Evolutionary conservation across 1,139 yeast species (phyloP).

Genomic region (Saccharomyces pastorianus): DNA sequence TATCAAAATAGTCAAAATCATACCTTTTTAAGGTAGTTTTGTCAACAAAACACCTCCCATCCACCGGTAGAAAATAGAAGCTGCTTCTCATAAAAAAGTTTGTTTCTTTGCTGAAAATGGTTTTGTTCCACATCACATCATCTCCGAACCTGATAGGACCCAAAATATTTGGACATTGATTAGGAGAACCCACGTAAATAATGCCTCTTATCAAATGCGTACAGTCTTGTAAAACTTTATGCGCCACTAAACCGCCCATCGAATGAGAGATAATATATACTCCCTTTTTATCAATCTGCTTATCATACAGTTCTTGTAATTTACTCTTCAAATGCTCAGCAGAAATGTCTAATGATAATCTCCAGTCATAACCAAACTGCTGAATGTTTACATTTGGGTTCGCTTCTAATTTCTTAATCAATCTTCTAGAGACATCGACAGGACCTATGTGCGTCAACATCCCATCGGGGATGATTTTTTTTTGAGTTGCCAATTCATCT

Average conservation of each 20-base stretch:
- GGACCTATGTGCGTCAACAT: slow-evolving; percentile 81
- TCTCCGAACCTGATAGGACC: slow-evolving; percentile 85
- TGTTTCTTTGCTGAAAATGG: slow-evolving; percentile 67
- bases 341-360: slow-evolving; percentile 56
- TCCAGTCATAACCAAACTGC: slow-evolving; percentile 89
- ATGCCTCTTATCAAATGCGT: slow-evolving; percentile 66
- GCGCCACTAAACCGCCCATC: slow-evolving; percentile 87
- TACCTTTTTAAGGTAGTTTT: slow-evolving; percentile 47
- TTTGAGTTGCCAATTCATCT: slow-evolving; percentile 48
- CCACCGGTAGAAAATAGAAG: slow-evolving; percentile 64
- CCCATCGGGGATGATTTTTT: slow-evolving; percentile 61
- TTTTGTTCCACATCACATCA: slow-evolving; percentile 64
- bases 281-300: slow-evolving; percentile 38
- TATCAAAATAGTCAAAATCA: slow-evolving; percentile 69
- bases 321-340: slow-evolving; percentile 44
- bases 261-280: slow-evolving; percentile 76
- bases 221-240: slow-evolving; percentile 60
- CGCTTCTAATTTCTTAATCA: slow-evolving; percentile 46
- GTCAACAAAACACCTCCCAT: slow-evolving; percentile 67
- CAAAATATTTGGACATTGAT: slow-evolving; percentile 74
- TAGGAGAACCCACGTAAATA: slow-evolving; percentile 75
- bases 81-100: slow-evolving; percentile 86
- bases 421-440: slow-evolving; percentile 61
- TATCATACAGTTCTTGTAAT: slow-evolving; percentile 39
- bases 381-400: slow-evolving; percentile 59